Conservation (phyloP, 495 filamentous ascomycete species). For the Pseudevernia furfuracea region DNA sequence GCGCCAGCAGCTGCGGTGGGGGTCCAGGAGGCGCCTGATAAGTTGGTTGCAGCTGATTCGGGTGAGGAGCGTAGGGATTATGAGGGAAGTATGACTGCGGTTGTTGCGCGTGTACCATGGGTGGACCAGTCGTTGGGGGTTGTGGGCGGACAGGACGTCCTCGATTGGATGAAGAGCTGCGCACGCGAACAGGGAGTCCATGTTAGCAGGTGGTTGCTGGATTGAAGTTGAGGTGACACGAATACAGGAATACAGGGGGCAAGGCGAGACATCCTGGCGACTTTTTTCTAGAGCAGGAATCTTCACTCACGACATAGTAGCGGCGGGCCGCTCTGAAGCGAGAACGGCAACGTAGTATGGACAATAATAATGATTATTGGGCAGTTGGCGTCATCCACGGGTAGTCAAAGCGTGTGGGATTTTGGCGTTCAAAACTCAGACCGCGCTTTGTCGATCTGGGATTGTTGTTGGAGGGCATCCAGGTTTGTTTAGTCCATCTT, state of each 20-base stretch:
- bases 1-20: slow-evolving; percentile 35
- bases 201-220: slow-evolving; percentile 1
- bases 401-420: slow-evolving; percentile 18
- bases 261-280: slow-evolving; percentile 11
- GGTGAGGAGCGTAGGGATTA: slow-evolving; percentile 19
- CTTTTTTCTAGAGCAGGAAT: slow-evolving; percentile 4
- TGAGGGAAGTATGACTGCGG: slow-evolving; percentile 33
- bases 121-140: slow-evolving; percentile 14
- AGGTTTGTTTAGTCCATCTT: slow-evolving; percentile 14
- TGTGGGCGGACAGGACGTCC: slow-evolving; percentile 20
- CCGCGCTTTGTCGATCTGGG: slow-evolving; percentile 14
- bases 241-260: slow-evolving; percentile 4
- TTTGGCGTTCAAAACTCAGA: slow-evolving; percentile 10
- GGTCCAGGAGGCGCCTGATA: slow-evolving; percentile 37
- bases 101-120: slow-evolving; percentile 36
- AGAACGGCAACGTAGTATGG: slow-evolving; percentile 20
- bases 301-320: slow-evolving; percentile 47
- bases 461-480: slow-evolving; percentile 10
- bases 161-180: slow-evolving; percentile 19
- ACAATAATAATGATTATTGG: slow-evolving; percentile 16
- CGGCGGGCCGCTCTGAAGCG: slow-evolving; percentile 23
- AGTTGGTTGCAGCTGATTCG: slow-evolving; percentile 14
- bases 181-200: slow-evolving; percentile 6
- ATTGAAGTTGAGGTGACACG: slow-evolving; percentile 5
- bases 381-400: slow-evolving; percentile 25